These are phyloP conservation scores for Cadophora luteo-olivacea DNA, from an alignment of 2,329 filamentous ascomycete species.

Conservation along the genomic window DNA sequence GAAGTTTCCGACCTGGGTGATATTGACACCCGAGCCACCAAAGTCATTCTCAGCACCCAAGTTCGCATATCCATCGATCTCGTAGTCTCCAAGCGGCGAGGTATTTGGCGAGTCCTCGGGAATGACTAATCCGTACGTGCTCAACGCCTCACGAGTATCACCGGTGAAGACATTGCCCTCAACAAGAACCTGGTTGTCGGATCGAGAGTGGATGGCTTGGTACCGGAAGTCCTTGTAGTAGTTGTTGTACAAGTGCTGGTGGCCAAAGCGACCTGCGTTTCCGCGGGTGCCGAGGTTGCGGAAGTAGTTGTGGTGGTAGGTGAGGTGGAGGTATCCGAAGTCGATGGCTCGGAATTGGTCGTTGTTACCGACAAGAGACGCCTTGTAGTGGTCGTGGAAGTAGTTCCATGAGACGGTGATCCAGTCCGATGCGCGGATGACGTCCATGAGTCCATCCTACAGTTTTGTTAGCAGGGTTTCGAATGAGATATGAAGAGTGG, in stretches of 20 bases:
- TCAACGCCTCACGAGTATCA: conserved; percentile 19
- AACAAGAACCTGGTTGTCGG: conserved; percentile 19
- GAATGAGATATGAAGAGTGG: no score
- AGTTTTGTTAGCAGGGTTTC: not conserved
- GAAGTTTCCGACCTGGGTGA: conserved; percentile 20
- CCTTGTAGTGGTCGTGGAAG: conserved; percentile 22
- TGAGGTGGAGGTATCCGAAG: conserved; percentile 16
- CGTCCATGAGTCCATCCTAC: conserved; percentile 13
- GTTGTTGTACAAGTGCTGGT: conserved; percentile 21
- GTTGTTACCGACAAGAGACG: conserved; percentile 20
- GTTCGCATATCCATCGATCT: conserved; percentile 20
- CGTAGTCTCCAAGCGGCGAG: conserved; percentile 7
- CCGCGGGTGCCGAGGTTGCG: conserved; percentile 19
- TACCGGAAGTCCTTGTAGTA: conserved; percentile 23
- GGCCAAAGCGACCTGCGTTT: conserved; percentile 20
- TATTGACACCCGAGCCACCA: conserved; percentile 10
- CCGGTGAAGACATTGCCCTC: conserved; percentile 19
- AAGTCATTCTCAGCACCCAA: conserved; percentile 20
- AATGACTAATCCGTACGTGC: conserved; percentile 19
- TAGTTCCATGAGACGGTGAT: conserved; percentile 22
- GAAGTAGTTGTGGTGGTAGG: conserved; percentile 22
- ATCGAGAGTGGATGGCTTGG: conserved; percentile 21
- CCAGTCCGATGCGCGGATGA: conserved; percentile 22
- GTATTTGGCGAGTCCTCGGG: conserved; percentile 21
- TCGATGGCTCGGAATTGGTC: conserved; percentile 16